Percentiles rank a stretch among this genome's conserved stretches.
Evolutionary conservation across 2,329 filamentous ascomycete genomes (phyloP).

Genomic region (Sclerotinia minor): DNA sequence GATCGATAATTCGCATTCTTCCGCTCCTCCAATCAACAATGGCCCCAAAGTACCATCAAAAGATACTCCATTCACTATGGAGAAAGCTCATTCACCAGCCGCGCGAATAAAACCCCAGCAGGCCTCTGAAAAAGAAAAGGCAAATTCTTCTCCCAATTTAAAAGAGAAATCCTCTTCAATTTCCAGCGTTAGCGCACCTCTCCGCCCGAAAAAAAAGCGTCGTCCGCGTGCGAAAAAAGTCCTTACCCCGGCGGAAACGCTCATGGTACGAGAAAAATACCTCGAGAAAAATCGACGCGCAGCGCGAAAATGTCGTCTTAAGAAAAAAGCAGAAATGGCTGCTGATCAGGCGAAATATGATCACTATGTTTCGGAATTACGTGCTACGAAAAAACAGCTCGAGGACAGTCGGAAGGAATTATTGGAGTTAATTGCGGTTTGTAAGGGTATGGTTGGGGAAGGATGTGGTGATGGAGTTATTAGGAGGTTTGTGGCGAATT

Average conservation of each 20-base stretch:
- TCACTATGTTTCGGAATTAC: neutral
- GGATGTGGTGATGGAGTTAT: neutral
- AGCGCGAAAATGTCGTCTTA: conserved; percentile 12
- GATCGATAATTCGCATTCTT: neutral
- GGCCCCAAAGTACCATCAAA: neutral
- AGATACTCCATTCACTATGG: neutral
- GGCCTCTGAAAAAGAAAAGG: neutral
- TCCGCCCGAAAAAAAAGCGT: conserved; percentile 3
- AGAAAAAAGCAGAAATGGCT: conserved; percentile 10
- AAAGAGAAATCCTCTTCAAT: neutral
- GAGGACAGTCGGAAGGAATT: neutral
- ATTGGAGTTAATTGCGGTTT: conserved; percentile 3
- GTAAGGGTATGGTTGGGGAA: conserved; percentile 1
- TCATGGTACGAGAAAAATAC: neutral
- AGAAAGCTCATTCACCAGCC: neutral
- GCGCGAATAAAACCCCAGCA: neutral
- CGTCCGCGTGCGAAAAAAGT: conserved; percentile 7
- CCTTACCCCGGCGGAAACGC: neutral
- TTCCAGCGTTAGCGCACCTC: neutral
- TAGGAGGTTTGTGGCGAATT: conserved; percentile 3
- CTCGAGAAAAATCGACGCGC: conserved; percentile 14
- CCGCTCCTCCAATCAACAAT: neutral
- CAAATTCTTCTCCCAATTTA: neutral
- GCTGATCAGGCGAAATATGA: neutral
- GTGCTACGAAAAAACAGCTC: neutral